These are phyloP conservation scores for Clathrus columnatus DNA, from an alignment of 768 basidiomycete genomes.

Conservation along the genomic window DNA sequence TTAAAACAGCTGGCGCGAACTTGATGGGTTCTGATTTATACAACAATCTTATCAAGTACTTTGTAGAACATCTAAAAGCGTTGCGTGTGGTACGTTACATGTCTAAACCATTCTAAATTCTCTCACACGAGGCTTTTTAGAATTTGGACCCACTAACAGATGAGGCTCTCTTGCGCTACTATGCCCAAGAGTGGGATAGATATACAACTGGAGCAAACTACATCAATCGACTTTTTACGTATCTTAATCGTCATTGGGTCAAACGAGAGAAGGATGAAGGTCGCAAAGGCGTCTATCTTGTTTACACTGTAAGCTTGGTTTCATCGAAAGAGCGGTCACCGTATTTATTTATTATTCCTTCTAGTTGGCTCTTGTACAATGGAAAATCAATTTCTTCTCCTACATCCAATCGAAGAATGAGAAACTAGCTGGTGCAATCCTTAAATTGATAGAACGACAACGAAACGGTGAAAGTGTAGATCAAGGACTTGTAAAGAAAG, in stretches of 20 bases:
- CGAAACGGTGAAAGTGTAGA: conserved; percentile 92
- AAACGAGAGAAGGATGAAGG: conserved; percentile 97
- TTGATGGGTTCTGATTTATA: conserved; percentile 97
- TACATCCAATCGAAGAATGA: conserved; percentile 75
- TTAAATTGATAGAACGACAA: conserved; percentile 86
- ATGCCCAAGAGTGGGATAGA: conserved; percentile 88
- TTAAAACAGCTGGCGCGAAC: conserved; percentile 69
- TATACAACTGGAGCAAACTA: conserved; percentile 97
- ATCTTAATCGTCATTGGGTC: conserved; percentile 99
- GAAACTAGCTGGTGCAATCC: conserved; percentile 80
- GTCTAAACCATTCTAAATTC: conserved; percentile 11
- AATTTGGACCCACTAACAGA: conserved; percentile 74
- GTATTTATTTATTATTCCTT: background rate
- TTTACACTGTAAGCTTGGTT: conserved; percentile 73
- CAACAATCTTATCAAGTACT: conserved; percentile 88
- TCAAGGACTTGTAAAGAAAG: conserved; percentile 86
- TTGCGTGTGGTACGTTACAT: conserved; percentile 54
- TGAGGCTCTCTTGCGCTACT: conserved; percentile 82
- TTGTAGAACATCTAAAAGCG: conserved; percentile 68
- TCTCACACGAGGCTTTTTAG: conserved; percentile 31
- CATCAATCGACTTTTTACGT: conserved; percentile 94
- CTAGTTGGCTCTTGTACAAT: conserved; percentile 90
- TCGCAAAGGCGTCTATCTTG: conserved; percentile 85
- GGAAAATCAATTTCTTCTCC: conserved; percentile 87
- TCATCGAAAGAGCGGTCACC: background rate